Conservation (phyloP, 1,139 yeast genomes). For the Geotrichum phurueaensis region DNA sequence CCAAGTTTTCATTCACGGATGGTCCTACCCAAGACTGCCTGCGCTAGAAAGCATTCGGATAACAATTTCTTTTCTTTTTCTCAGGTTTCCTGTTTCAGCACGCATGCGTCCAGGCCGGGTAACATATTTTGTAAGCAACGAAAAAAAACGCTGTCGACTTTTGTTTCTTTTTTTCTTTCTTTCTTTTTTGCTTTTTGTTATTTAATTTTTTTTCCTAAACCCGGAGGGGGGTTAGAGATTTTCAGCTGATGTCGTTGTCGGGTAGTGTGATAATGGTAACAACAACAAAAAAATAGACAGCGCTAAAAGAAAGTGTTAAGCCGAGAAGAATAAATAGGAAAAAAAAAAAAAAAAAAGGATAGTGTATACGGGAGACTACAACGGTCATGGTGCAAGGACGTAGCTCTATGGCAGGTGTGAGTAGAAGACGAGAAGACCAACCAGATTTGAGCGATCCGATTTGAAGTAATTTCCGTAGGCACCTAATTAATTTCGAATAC, state of each 20-base stretch:
- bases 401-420: not conserved
- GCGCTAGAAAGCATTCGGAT: not conserved
- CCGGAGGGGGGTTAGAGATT: not conserved
- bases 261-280: not conserved
- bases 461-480: too few species aligned
- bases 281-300: not conserved
- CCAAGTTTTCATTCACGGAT: not conserved
- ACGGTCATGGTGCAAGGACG: not conserved
- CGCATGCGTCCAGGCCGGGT: not conserved
- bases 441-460: not conserved
- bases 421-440: not conserved
- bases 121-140: not conserved
- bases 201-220: not conserved
- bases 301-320: not conserved
- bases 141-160: not conserved
- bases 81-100: not conserved
- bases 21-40: not conserved
- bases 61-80: not conserved
- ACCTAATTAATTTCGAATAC: too few species aligned
- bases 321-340: not conserved
- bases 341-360: not conserved
- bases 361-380: not conserved
- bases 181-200: not conserved
- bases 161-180: not conserved
- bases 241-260: not conserved